Percentiles rank a stretch among this genome's conserved stretches.
Evolutionary conservation across 768 basidiomycete genomes (phyloP).

Genomic region (Terana coerulea): DNA sequence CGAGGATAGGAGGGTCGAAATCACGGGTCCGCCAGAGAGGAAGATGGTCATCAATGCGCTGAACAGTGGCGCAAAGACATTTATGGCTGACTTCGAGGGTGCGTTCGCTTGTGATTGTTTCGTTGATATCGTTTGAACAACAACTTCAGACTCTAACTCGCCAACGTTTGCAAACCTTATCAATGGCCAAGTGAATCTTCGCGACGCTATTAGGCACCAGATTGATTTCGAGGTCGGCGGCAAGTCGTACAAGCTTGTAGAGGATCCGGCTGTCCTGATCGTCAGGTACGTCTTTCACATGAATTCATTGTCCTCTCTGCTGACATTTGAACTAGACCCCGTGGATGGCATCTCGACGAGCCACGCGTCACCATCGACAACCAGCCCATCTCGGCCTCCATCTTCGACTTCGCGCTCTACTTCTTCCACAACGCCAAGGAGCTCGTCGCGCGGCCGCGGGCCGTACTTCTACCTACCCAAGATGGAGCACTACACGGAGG

Average conservation of each 20-base stretch:
- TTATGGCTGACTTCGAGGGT: slow-evolving; percentile 99
- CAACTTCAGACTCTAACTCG: slow-evolving; percentile 84
- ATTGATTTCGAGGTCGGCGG: slow-evolving; percentile 87
- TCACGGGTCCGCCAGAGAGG: slow-evolving; percentile 95
- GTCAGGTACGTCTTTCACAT: slow-evolving; percentile 59
- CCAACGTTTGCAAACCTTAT: slow-evolving; percentile 94
- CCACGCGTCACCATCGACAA: slow-evolving; percentile 89
- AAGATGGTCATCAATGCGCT: slow-evolving; percentile 99
- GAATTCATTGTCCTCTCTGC: slow-evolving; percentile 3
- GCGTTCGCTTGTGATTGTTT: slow-evolving; percentile 3
- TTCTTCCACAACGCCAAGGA: slow-evolving; percentile 97
- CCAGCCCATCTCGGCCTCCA: slow-evolving; percentile 80
- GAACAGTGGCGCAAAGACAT: slow-evolving; percentile 94
- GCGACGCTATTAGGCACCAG: slow-evolving; percentile 83
- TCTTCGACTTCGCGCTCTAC: slow-evolving; percentile 96
- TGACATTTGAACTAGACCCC: slow-evolving; percentile 52
- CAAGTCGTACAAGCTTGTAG: slow-evolving; percentile 86
- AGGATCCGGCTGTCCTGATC: slow-evolving; percentile 86
- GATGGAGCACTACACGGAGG: slow-evolving; percentile 98
- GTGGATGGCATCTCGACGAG: slow-evolving; percentile 99
- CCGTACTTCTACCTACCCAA: slow-evolving; percentile 99
- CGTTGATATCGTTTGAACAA: slow-evolving; percentile 5
- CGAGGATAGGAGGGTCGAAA: slow-evolving; percentile 94
- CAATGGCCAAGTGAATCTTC: slow-evolving; percentile 90
- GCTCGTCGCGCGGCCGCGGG: slow-evolving; percentile 78